phyloP scores from a whole-genome alignment of 1,139 yeast species.

The Pneumocystis wakefieldiae region DNA sequence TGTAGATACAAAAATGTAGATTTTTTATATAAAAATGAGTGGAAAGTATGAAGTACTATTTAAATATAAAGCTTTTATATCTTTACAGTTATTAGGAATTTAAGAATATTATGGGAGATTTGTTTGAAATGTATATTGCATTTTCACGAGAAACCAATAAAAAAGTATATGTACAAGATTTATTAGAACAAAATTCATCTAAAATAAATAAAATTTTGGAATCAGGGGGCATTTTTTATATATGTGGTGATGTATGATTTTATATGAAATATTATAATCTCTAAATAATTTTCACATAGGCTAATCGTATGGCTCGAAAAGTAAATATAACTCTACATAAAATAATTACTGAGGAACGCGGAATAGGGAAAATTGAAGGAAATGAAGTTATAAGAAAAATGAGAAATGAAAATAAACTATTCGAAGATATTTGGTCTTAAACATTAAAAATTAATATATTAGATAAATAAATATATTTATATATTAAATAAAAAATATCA shows the following conservation, averaged over 20 bases:
- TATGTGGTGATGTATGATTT: conserved; percentile 68
- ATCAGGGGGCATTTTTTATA: conserved; percentile 76
- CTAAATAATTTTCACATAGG: conserved; percentile 1
- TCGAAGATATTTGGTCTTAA: conserved; percentile 86
- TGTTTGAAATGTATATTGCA: conserved; percentile 63
- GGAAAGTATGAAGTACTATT: conserved; percentile 8
- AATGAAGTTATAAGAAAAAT: conserved; percentile 63
- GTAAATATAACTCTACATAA: conserved; percentile 57
- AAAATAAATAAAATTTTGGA: conserved; percentile 42
- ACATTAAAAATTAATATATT: not conserved
- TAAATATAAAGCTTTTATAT: conserved; percentile 3
- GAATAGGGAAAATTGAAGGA: conserved; percentile 50
- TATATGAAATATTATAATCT: not conserved
- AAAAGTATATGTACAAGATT: conserved; percentile 83
- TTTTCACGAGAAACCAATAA: conserved; percentile 58
- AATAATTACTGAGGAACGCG: conserved; percentile 31
- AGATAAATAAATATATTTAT: not conserved
- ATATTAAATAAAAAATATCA: not conserved
- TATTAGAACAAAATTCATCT: conserved; percentile 40
- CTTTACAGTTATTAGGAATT: conserved; percentile 26
- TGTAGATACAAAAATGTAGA: conserved; percentile 16
- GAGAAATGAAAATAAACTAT: conserved; percentile 77
- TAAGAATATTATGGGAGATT: conserved; percentile 45
- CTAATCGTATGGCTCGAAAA: conserved; percentile 89
- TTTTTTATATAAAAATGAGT: conserved; percentile 16